Evolutionary conservation across 75 land plant genomes (phyloP).

Genomic region (Picea sitchensis): DNA sequence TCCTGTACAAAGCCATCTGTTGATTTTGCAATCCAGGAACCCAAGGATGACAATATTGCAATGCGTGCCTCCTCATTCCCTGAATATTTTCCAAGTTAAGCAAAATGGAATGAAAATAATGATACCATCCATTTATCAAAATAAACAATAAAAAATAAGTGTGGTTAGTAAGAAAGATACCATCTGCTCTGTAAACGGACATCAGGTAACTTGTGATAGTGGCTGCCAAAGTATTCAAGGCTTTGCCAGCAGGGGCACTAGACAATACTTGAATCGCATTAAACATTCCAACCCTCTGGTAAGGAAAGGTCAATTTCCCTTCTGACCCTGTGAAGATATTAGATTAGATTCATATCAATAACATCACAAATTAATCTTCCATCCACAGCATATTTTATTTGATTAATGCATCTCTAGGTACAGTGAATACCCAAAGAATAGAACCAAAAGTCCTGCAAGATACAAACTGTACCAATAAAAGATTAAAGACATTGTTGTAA

Average conservation of each 20-base stretch:
- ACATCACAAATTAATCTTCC: neutral
- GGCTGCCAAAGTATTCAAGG: slow-evolving; percentile 45
- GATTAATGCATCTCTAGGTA: neutral
- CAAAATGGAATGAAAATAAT: neutral
- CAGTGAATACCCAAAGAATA: neutral
- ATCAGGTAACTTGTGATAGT: slow-evolving; percentile 50
- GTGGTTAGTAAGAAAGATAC: slow-evolving; percentile 29
- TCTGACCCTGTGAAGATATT: slow-evolving; percentile 70
- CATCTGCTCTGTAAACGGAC: slow-evolving; percentile 82
- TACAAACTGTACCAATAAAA: neutral
- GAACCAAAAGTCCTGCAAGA: neutral
- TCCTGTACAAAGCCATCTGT: slow-evolving; percentile 47
- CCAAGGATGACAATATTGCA: slow-evolving; percentile 63
- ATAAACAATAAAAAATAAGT: neutral
- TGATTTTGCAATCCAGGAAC: slow-evolving; percentile 62
- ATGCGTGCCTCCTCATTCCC: slow-evolving; percentile 96
- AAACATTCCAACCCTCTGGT: slow-evolving; percentile 89
- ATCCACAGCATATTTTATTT: neutral
- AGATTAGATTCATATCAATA: neutral
- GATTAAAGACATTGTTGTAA: neutral
- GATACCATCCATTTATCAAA: neutral
- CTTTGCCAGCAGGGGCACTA: slow-evolving; percentile 65
- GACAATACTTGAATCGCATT: slow-evolving; percentile 67
- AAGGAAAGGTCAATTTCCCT: slow-evolving; percentile 82
- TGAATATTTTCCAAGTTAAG: slow-evolving; percentile 14